phyloP scores from a whole-genome alignment of 495 filamentous ascomycete species.

The Apodospora peruviana region DNA sequence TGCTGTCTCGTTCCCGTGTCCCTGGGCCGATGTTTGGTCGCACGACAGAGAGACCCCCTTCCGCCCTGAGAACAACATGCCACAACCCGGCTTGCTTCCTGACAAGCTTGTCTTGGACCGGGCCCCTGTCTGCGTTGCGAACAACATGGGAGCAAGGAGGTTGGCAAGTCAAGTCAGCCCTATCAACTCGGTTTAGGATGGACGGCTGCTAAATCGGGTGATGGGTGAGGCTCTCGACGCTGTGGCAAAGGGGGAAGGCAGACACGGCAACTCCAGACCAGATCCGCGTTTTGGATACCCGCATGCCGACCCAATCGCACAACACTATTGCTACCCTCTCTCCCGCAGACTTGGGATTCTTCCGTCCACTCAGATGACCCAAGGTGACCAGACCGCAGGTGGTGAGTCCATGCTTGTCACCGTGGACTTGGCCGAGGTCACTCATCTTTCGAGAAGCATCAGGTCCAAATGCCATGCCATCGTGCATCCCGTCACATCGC shows the following conservation, averaged over 20 bases:
- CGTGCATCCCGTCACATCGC: conserved; percentile 2
- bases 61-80: too few relatives aligned
- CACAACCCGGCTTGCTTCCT: too few relatives aligned
- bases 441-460: conserved; percentile 1
- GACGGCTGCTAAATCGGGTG: conserved; percentile 27
- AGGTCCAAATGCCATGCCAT: not conserved
- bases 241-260: conserved; percentile 4
- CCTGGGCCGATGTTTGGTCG: not conserved
- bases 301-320: conserved; percentile 18
- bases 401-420: conserved; percentile 4
- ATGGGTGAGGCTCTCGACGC: conserved; percentile 11
- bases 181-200: conserved; percentile 15
- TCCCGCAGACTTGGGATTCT: conserved; percentile 7
- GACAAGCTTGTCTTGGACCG: too few relatives aligned
- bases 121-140: too few relatives aligned
- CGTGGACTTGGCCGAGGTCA: not conserved
- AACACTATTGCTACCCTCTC: conserved; percentile 6
- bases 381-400: not conserved
- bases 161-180: too few relatives aligned
- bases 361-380: not conserved
- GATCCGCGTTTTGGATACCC: conserved; percentile 28
- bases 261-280: conserved; percentile 23
- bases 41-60: too few relatives aligned
- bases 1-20: conserved; percentile 4
- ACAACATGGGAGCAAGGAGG: too few relatives aligned